Evolutionary conservation across 1,284 basidiomycete genomes (phyloP), one percentile per base, ranked within the genome.

Genomic region (Ceratobasidium papillatum): DNA sequence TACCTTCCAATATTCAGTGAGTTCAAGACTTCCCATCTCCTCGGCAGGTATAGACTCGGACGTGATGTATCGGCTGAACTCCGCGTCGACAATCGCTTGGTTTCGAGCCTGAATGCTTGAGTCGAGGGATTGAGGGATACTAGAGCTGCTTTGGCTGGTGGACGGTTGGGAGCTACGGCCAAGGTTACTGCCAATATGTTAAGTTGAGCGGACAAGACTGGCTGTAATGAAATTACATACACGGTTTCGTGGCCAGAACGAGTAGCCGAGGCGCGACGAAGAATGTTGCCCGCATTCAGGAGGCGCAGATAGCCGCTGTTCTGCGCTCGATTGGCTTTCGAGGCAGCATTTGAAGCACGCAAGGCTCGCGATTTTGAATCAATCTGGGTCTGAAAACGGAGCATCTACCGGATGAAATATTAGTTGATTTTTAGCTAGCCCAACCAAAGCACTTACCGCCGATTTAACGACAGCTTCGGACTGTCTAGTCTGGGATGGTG

Each of bases 1-100:
- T 54, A 68, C 64, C 49, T 68, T 68, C 64, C 64, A 68, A 36
- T 32, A 68, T 22, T 41, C 32, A 9, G 54, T 49, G 49, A 69
- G 59, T n/a, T 62, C 36, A 45, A 62, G 22, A 25, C 17, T 43
- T 3, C 22, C 36, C 59, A 62, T 62, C n/a, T 62, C n/a, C n/a
- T 62, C 59, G 17, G 25, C 41, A 5, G 59, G 27, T n/a, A 62
- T 12, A 3, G 22, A 14, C 2, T n/a, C 59, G 8, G 8, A 12
- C 19, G 19, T n/a, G 38, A 62, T 41, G 25, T 62, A 62, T 12
- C 59, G 59, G 43, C 36, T 14, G 43, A 62, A 43, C 34, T 43
- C 38, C n/a, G 19, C 59, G 7, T 62, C 59, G 36, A 62, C 59
- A 8, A 12, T 45, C 17, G 61, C 61, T 27, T 63, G 61, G 30